Evolutionary conservation across 2,329 filamentous ascomycete species (phyloP).

Genomic region (Epichloe uncinata): DNA sequence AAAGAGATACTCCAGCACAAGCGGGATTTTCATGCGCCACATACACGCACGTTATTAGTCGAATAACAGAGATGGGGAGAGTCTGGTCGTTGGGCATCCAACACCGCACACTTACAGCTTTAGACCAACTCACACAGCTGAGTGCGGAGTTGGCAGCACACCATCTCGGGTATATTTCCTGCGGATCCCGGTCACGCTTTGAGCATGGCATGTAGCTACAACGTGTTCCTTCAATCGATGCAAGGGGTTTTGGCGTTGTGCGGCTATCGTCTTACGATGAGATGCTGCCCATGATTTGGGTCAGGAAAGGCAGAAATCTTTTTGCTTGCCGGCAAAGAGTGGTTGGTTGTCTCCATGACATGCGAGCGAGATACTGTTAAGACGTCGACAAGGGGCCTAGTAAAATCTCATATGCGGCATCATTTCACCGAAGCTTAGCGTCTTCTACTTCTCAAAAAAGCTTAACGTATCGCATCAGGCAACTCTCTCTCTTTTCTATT

Average conservation of each 20-base stretch:
- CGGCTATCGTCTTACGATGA: neutral
- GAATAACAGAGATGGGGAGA: neutral
- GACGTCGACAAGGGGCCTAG: too few species aligned
- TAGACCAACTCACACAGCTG: neutral
- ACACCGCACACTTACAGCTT: neutral
- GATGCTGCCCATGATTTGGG: neutral
- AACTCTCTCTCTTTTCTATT: constrained; percentile 31
- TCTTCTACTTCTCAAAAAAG: neutral
- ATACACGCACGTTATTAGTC: too few species aligned
- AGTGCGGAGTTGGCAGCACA: neutral
- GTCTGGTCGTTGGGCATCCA: constrained; percentile 1
- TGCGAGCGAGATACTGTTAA: too few species aligned
- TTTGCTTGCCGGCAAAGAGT: neutral
- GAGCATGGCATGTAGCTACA: neutral
- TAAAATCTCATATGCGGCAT: too few species aligned
- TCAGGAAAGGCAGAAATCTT: neutral
- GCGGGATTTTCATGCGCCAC: neutral
- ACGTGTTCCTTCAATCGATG: neutral
- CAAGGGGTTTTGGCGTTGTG: neutral
- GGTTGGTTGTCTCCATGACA: too few species aligned
- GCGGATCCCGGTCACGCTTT: neutral
- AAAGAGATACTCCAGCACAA: neutral
- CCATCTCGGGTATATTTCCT: neutral
- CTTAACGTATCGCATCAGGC: neutral
- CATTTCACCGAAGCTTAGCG: too few species aligned